Percentiles rank a stretch among this genome's conserved stretches.
Conservation (phyloP, 495 filamentous ascomycete genomes). For the Massariosphaeria phaeospora region DNA sequence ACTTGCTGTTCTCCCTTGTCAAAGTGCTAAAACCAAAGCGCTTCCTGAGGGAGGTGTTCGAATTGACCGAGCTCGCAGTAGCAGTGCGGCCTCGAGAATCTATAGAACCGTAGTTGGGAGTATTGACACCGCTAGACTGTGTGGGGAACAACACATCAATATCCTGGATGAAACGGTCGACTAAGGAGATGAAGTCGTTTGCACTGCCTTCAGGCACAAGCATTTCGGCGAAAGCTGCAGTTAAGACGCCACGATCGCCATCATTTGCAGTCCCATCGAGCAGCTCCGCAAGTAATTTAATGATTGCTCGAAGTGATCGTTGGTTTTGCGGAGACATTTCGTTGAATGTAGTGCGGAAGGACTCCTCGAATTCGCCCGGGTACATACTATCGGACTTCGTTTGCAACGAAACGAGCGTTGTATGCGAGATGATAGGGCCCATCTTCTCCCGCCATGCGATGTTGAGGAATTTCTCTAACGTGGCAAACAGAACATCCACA, state of each 20-base stretch:
- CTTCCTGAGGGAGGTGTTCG: conserved; percentile 75
- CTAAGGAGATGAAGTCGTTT: conserved; percentile 78
- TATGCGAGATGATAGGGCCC: conserved; percentile 67
- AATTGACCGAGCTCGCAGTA: conserved; percentile 56
- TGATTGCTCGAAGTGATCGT: conserved; percentile 74
- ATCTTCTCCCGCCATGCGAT: conserved; percentile 86
- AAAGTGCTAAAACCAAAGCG: conserved; percentile 73
- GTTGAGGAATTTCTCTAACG: conserved; percentile 89
- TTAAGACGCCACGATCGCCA: conserved; percentile 84
- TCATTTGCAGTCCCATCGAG: conserved; percentile 93
- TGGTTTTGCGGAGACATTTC: conserved; percentile 90
- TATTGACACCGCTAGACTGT: conserved; percentile 38
- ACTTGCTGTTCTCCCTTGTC: conserved; percentile 70
- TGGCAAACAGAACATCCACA: conserved; percentile 84
- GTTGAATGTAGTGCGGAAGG: conserved; percentile 66
- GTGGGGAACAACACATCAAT: conserved; percentile 82
- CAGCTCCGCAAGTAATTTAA: conserved; percentile 80
- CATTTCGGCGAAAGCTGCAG: conserved; percentile 84
- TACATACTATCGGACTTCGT: conserved; percentile 67
- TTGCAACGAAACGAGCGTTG: conserved; percentile 64
- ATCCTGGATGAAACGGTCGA: conserved; percentile 90
- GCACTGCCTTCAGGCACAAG: conserved; percentile 72
- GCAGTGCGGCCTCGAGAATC: conserved; percentile 48
- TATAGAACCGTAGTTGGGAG: conserved; percentile 42
- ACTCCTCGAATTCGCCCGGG: conserved; percentile 76